Evolutionary conservation across 129 eudicot genomes (phyloP).

Genomic region (Heracleum sosnowskyi): DNA sequence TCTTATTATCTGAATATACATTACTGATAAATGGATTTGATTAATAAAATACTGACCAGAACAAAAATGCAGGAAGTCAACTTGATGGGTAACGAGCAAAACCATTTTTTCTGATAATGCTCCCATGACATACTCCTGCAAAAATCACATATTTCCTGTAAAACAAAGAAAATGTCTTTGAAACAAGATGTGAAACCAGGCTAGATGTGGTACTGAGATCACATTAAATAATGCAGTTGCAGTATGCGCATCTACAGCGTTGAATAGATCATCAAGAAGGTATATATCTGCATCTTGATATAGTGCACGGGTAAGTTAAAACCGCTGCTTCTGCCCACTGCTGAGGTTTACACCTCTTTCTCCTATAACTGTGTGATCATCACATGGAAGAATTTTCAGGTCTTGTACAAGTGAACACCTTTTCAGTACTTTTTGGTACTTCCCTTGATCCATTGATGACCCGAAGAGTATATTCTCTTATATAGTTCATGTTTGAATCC

Average conservation of each 20-base stretch:
- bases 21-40: too few species aligned
- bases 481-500: constrained; percentile 79
- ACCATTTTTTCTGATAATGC: constrained; percentile 57
- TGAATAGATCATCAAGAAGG: constrained; percentile 78
- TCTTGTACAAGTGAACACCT: constrained; percentile 56
- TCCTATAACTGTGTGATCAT: constrained; percentile 62
- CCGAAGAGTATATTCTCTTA: constrained; percentile 46
- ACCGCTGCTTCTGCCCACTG: constrained; percentile 82
- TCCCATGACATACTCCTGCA: constrained; percentile 56
- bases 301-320: constrained; percentile 79
- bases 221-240: constrained; percentile 65
- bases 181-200: neutral
- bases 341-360: constrained; percentile 85
- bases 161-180: neutral
- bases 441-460: constrained; percentile 36
- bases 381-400: constrained; percentile 57
- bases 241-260: constrained; percentile 86
- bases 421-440: constrained; percentile 39
- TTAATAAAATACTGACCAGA: constrained; percentile 25
- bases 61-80: constrained; percentile 63
- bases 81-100: constrained; percentile 82
- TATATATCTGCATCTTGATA: constrained; percentile 71
- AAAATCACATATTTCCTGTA: neutral
- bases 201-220: neutral
- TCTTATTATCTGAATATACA: neutral